Conservation (phyloP, 108 stramenopile genomes). For the Nannochloropsis oceanica region DNA sequence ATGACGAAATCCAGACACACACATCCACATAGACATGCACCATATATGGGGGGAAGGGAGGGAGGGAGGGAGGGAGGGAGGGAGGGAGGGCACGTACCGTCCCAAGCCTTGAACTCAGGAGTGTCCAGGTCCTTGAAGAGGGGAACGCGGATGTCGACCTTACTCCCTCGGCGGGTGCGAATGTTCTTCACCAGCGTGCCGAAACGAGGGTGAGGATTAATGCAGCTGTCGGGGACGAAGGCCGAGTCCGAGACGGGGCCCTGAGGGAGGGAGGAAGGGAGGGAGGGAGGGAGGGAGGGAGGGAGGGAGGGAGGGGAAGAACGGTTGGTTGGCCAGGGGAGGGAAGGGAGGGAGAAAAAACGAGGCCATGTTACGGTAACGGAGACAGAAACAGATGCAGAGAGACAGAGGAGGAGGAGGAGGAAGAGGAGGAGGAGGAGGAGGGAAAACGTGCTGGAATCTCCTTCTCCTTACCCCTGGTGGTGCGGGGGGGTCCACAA, state of each 20-base stretch:
- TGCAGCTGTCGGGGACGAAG: not conserved
- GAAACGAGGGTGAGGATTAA: not conserved
- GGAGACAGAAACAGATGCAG: too few relatives aligned
- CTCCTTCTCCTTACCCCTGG: not conserved
- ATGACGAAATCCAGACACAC: not conserved
- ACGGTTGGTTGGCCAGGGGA: too few relatives aligned
- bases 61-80: not conserved
- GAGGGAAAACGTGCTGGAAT: not conserved
- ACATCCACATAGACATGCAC: not conserved
- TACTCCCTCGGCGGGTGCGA: slow-evolving; percentile 29
- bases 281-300: not conserved
- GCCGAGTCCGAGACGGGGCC: slow-evolving; percentile 9
- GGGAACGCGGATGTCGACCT: slow-evolving; percentile 84
- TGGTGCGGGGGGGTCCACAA: not conserved
- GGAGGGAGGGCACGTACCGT: too few relatives aligned
- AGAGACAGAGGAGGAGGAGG: too few relatives aligned
- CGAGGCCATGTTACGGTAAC: too few relatives aligned
- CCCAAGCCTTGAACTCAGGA: slow-evolving; percentile 51
- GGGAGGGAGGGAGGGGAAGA: not conserved
- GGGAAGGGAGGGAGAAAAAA: not conserved
- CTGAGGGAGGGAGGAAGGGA: too few relatives aligned
- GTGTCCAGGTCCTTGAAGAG: slow-evolving; percentile 75
- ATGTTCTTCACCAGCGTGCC: not conserved
- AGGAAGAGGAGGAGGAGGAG: not conserved
- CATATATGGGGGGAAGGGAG: not conserved